A percentile compares a stretch with the other conserved stretches of the same genome.
phyloP scores from a whole-genome alignment of 108 stramenopile genomes.

The Tribonema minus region DNA sequence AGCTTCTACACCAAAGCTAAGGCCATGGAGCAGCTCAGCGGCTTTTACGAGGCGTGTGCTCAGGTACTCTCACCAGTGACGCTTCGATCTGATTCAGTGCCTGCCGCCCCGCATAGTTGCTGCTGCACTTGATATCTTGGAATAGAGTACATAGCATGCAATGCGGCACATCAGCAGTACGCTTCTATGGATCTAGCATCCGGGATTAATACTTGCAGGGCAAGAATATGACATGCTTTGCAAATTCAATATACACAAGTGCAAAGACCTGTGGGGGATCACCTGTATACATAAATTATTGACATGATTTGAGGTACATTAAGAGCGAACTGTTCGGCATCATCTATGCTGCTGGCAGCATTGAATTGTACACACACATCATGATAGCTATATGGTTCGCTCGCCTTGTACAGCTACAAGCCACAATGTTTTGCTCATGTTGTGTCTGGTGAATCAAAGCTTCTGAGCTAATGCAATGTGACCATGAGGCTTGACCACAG shows the following conservation, averaged over 20 bases:
- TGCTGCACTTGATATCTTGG: not conserved
- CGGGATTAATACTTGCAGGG: not conserved
- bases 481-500: not conserved
- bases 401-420: not conserved
- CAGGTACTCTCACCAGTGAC: constrained; percentile 6
- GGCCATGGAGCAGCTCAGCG: constrained; percentile 58
- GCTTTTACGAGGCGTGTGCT: constrained; percentile 66
- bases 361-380: not conserved
- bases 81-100: not conserved
- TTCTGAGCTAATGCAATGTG: not conserved
- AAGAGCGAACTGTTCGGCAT: not conserved
- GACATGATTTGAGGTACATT: not conserved
- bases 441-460: not conserved
- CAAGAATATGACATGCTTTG: not conserved
- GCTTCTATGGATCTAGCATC: not conserved
- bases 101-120: not conserved
- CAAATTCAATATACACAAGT: too few relatives aligned
- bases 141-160: not conserved
- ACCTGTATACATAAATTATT: too few relatives aligned
- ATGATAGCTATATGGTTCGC: not conserved
- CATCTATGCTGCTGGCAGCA: not conserved
- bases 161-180: not conserved
- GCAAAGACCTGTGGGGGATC: too few relatives aligned
- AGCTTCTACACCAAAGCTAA: constrained; percentile 67
- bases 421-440: not conserved